Evolutionary conservation across 228 moss, liverwort and hornwort genomes (phyloP).

Genomic region (Sphagnum fallax): DNA sequence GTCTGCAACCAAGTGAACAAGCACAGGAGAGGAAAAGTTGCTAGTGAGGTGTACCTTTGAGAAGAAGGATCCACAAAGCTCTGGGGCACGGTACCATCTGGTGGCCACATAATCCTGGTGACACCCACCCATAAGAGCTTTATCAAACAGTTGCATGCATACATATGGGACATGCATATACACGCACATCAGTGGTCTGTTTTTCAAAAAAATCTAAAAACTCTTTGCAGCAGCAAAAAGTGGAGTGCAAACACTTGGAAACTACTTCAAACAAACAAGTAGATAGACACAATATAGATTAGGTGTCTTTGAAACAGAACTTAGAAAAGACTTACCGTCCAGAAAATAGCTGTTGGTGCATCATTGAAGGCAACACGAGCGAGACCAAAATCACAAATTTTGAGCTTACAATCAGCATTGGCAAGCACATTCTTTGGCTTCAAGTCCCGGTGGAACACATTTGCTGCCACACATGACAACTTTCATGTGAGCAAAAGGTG

Average conservation of each 20-base stretch:
- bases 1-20: too few relatives aligned
- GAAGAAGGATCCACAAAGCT: slow-evolving; percentile 98
- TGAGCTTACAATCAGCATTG: slow-evolving; percentile 99
- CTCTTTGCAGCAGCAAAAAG: not conserved
- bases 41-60: slow-evolving; percentile 51
- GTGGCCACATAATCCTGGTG: slow-evolving; percentile 96
- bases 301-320: too few relatives aligned
- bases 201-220: too few relatives aligned
- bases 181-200: not conserved
- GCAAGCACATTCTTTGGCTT: slow-evolving; percentile 99
- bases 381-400: slow-evolving; percentile 99
- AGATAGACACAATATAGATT: not conserved
- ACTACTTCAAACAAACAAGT: not conserved
- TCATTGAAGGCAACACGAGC: slow-evolving; percentile 99
- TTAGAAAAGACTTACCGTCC: slow-evolving; percentile 57
- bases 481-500: not conserved
- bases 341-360: slow-evolving; percentile 98
- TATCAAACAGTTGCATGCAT: not conserved
- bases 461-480: slow-evolving; percentile 42
- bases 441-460: slow-evolving; percentile 97
- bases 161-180: not conserved
- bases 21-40: too few relatives aligned
- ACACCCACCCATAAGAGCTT: slow-evolving; percentile 4
- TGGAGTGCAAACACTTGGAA: not conserved
- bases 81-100: slow-evolving; percentile 99